phyloP scores from a whole-genome alignment of 139 green algal species.

The Ostreobium quekettii region DNA sequence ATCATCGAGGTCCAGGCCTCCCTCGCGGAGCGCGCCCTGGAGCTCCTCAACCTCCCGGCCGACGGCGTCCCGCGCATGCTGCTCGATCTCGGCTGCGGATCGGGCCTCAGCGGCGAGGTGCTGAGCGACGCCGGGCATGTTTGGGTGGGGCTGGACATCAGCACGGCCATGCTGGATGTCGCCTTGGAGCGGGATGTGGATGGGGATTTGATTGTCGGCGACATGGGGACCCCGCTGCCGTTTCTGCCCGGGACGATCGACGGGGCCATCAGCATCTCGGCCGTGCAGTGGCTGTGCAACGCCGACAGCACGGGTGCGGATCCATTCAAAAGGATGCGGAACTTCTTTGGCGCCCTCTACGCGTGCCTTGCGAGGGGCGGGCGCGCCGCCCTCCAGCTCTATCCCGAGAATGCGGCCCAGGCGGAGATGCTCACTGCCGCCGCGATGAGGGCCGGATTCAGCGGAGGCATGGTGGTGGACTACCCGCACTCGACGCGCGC shows the following conservation, averaged over 20 bases:
- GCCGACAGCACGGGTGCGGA: slow-evolving; percentile 71
- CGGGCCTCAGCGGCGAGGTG: slow-evolving; percentile 68
- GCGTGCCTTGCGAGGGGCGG: slow-evolving; percentile 59
- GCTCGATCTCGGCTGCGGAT: slow-evolving; percentile 93
- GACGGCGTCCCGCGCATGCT: slow-evolving; percentile 72
- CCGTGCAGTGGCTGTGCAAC: slow-evolving; percentile 94
- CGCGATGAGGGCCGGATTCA: slow-evolving; percentile 91
- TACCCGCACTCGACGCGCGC: slow-evolving; percentile 87
- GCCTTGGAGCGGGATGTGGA: slow-evolving; percentile 61
- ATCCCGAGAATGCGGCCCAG: slow-evolving; percentile 72
- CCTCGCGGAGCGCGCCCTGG: slow-evolving; percentile 81
- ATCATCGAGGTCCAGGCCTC: slow-evolving; percentile 50
- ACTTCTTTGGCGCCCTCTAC: slow-evolving; percentile 90
- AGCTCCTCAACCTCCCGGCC: slow-evolving; percentile 86
- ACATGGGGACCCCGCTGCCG: slow-evolving; percentile 77
- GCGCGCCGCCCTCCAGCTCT: slow-evolving; percentile 69
- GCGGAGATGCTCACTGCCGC: slow-evolving; percentile 86
- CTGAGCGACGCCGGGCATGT: slow-evolving; percentile 56
- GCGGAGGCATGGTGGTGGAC: slow-evolving; percentile 91
- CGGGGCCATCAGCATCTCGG: slow-evolving; percentile 69
- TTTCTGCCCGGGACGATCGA: slow-evolving; percentile 62
- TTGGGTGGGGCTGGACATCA: slow-evolving; percentile 90
- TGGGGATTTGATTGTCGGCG: slow-evolving; percentile 63
- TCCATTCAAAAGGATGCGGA: slow-evolving; percentile 53
- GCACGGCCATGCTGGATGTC: slow-evolving; percentile 68